A percentile compares a stretch with the other conserved stretches of the same genome.
phyloP scores from a whole-genome alignment of 192 early-diverging fungal genomes.

The Coemansia furcata region DNA sequence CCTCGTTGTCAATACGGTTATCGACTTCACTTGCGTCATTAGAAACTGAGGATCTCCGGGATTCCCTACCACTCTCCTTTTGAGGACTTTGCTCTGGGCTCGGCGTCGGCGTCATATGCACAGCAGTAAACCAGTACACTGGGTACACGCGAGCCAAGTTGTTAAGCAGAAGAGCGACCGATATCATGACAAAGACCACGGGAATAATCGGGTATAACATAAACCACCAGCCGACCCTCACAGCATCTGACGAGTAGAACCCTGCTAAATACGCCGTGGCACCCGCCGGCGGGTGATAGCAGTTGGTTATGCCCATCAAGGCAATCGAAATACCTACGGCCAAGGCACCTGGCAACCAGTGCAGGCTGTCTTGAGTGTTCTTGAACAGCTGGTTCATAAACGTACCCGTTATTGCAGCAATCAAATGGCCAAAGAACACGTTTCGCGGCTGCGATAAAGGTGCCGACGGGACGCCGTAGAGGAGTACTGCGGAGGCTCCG shows the following conservation, averaged over 20 bases:
- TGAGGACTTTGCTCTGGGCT: background rate
- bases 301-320: constrained; percentile 45
- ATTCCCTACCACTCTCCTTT: background rate
- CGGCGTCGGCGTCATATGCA: constrained; percentile 6
- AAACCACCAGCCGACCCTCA: constrained; percentile 49
- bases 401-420: constrained; percentile 36
- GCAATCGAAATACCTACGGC: constrained; percentile 41
- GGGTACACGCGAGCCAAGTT: constrained; percentile 46
- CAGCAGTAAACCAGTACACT: constrained; percentile 45
- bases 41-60: background rate
- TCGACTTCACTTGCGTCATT: constrained; percentile 4
- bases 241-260: constrained; percentile 13
- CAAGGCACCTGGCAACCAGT: constrained; percentile 45
- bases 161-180: constrained; percentile 32
- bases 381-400: constrained; percentile 43
- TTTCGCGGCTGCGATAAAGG: constrained; percentile 49
- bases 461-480: constrained; percentile 39
- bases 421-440: constrained; percentile 36
- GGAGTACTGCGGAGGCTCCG: constrained; percentile 43
- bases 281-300: constrained; percentile 51
- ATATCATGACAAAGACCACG: constrained; percentile 33
- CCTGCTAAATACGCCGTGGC: constrained; percentile 46
- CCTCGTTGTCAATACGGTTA: constrained; percentile 23
- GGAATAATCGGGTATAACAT: constrained; percentile 45
- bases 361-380: constrained; percentile 23